These are phyloP conservation scores for Paspalum vaginatum DNA, from an alignment of 176 grass and related monocot genomes.

Conservation along the genomic window DNA sequence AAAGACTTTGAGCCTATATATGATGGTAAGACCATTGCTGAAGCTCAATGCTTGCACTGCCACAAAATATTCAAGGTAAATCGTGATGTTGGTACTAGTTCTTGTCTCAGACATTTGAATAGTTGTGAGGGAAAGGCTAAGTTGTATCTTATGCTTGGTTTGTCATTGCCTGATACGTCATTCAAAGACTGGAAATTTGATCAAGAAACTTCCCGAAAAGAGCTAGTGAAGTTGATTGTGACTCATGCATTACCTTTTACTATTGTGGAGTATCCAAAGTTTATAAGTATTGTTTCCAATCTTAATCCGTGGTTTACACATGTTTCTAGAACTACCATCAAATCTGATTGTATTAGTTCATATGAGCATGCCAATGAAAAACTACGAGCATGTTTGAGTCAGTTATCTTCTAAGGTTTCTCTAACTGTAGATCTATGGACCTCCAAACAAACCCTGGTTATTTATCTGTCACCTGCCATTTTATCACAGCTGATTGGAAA, in stretches of 20 bases:
- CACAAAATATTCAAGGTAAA: background rate
- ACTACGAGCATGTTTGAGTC: background rate
- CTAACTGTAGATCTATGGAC: background rate
- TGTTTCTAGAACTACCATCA: background rate
- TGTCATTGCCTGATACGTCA: too few relatives aligned
- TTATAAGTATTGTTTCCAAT: background rate
- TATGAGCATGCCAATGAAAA: background rate
- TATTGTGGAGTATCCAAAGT: background rate
- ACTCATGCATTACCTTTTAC: background rate
- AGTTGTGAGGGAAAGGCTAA: background rate
- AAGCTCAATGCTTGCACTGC: background rate
- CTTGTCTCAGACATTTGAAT: background rate
- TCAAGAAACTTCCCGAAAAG: background rate
- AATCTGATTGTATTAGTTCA: background rate
- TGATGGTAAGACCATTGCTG: background rate
- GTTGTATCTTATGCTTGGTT: background rate
- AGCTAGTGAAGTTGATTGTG: background rate
- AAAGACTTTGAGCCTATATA: constrained; percentile 5
- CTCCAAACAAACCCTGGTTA: background rate
- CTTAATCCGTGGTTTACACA: background rate
- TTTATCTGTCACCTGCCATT: background rate
- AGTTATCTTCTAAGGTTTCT: background rate
- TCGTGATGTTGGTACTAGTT: background rate
- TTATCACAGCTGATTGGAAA: background rate
- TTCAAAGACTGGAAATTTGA: constrained; percentile 20